phyloP scores from a whole-genome alignment of 345 rosid genomes.

The Passiflora organensis region DNA sequence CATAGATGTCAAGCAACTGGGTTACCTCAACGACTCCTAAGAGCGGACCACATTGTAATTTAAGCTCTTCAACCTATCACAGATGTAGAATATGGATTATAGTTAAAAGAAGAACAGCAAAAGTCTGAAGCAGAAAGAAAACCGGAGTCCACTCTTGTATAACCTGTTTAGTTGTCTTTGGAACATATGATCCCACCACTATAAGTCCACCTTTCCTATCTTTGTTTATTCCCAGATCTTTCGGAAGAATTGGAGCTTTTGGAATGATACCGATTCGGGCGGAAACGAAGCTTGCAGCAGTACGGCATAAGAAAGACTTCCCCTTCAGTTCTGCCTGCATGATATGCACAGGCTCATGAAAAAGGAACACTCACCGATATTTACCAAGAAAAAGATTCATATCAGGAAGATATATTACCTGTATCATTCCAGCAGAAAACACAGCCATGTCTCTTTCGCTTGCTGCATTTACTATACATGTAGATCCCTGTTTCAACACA shows the following conservation, averaged over 20 bases:
- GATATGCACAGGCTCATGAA: constrained; percentile 14
- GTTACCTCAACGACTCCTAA: constrained; percentile 75
- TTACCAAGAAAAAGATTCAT: constrained; percentile 3
- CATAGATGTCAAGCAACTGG: constrained; percentile 6
- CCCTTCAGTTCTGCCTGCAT: constrained; percentile 89
- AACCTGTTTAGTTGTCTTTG: constrained; percentile 96
- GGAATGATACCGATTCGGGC: constrained; percentile 79
- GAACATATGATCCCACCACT: constrained; percentile 95
- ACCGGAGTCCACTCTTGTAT: constrained; percentile 10
- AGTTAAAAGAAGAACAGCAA: neutral
- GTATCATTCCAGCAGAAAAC: constrained; percentile 89
- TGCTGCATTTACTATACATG: constrained; percentile 90
- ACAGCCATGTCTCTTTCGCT: constrained; percentile 96
- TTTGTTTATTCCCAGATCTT: constrained; percentile 58
- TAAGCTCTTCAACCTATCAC: constrained; percentile 79
- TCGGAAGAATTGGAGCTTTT: constrained; percentile 69
- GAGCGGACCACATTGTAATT: constrained; percentile 49
- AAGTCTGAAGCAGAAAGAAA: constrained; percentile 9
- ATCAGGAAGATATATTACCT: constrained; percentile 40
- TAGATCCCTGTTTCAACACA: constrained; percentile 54
- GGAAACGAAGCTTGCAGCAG: constrained; percentile 96
- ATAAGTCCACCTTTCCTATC: constrained; percentile 72
- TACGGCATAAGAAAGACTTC: constrained; percentile 82
- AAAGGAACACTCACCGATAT: constrained; percentile 9
- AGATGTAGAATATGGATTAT: constrained; percentile 1